These are phyloP conservation scores for Cymodocea nodosa DNA, from an alignment of 116 monocot genomes.

Conservation along the genomic window DNA sequence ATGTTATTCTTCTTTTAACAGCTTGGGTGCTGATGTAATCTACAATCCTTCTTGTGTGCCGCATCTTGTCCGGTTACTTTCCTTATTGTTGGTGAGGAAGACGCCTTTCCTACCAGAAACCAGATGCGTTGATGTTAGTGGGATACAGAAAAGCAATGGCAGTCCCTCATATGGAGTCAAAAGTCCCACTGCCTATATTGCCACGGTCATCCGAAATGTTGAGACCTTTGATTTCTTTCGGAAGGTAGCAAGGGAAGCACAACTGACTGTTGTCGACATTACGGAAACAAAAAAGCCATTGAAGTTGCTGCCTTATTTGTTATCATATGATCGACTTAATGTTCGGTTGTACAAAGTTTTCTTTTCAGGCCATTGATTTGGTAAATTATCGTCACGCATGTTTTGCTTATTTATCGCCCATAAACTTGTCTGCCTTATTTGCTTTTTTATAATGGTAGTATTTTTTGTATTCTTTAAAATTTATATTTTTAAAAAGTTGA, in stretches of 20 bases:
- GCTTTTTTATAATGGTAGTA: too few relatives aligned
- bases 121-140: neutral
- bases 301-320: constrained; percentile 77
- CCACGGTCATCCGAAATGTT: constrained; percentile 58
- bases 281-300: constrained; percentile 30
- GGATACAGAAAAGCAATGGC: neutral
- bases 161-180: neutral
- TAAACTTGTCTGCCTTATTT: too few relatives aligned
- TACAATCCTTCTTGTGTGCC: constrained; percentile 74
- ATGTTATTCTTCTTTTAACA: constrained; percentile 10
- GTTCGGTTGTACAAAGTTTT: constrained; percentile 40
- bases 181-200: constrained; percentile 53
- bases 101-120: neutral
- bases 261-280: constrained; percentile 45
- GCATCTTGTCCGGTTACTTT: constrained; percentile 66
- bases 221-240: constrained; percentile 64
- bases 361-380: neutral
- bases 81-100: constrained; percentile 25
- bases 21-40: constrained; percentile 87
- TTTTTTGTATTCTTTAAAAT: too few relatives aligned
- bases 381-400: neutral
- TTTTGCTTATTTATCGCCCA: too few relatives aligned
- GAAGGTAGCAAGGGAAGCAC: constrained; percentile 30
- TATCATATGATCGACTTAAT: constrained; percentile 51
- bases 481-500: too few relatives aligned